Base-by-base conservation (phyloP, 2,329 filamentous ascomycete species). In the Epichloe sp. region DNA sequence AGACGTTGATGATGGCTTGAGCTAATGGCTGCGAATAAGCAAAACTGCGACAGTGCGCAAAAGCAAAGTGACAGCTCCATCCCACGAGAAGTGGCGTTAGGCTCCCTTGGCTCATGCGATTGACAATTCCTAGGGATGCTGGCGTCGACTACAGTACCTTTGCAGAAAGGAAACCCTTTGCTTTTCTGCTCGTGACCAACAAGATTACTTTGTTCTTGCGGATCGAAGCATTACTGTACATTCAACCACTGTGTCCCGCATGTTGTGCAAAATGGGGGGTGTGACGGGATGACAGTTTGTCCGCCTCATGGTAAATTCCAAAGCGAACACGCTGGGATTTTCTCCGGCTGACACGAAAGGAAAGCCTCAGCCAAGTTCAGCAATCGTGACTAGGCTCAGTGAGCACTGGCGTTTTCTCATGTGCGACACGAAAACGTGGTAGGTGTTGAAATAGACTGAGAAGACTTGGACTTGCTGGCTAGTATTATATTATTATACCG, bases 1-100 rank as follows among this genome's bases (percentile, higher is more conserved):
- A 31, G 46, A 50, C 35, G 41, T 48, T 46, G 47, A 21, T 38
- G 40, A 37, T 50, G 43, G 42, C 51, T 50, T 37, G 36, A 36
- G 43, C 46, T 47, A 43, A 40, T 31, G 49, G 23, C n/a, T 36
- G 14, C 23, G 23, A 54, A 54, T 17, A 52, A 50, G 50, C 43
- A 52, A 52, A 52, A 49, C 43, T 41, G 26, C 48, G 45, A 50
- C 43, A 47, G 34, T 52, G 49, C 49, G 21, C 47, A 50, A 54
- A 54, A 54, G 53, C 44, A 54, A 54, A 50, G 40, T 47, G 37
- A 36, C 44, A 46, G 43, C 43, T 44, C 19, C 34, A n/a, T 15
- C 35, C 43, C 46, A 51, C 36, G 43, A 40, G 31, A 44, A 36
- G 47, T 36, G 36, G 26, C 51, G 47, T 36, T 42, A 49, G 40